Conservation (phyloP, 2,329 filamentous ascomycete species). For the Aspergillus sp. region DNA sequence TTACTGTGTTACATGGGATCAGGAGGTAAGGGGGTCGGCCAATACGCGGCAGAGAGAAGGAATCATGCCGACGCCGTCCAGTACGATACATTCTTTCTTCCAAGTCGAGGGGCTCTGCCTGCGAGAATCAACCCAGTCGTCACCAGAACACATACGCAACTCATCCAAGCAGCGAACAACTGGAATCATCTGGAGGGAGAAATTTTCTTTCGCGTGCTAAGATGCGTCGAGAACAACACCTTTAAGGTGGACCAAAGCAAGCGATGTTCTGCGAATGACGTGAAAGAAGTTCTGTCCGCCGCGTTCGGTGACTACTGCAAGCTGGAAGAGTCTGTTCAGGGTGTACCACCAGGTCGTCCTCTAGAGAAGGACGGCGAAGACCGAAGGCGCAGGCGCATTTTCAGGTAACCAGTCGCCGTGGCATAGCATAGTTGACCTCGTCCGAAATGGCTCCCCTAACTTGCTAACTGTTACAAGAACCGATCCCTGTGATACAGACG, state of each 20-base stretch:
- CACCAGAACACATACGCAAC: not conserved
- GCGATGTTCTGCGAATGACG: not conserved
- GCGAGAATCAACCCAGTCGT: not conserved
- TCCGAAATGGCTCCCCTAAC: no score
- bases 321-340: no score
- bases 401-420: no score
- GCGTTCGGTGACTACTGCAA: no score
- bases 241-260: not conserved
- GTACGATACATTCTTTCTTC: constrained; percentile 1
- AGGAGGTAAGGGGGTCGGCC: not conserved
- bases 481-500: not conserved
- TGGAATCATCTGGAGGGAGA: not conserved
- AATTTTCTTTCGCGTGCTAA: not conserved
- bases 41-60: not conserved
- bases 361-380: no score
- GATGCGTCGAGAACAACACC: not conserved
- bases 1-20: constrained; percentile 2
- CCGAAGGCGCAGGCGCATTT: no score
- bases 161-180: not conserved
- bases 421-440: no score
- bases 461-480: no score
- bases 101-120: not conserved
- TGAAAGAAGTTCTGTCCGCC: not conserved
- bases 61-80: not conserved
- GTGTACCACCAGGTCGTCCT: no score